These are phyloP conservation scores for Fusarium anthophilum DNA, from an alignment of 2,329 filamentous ascomycete species.

Conservation along the genomic window DNA sequence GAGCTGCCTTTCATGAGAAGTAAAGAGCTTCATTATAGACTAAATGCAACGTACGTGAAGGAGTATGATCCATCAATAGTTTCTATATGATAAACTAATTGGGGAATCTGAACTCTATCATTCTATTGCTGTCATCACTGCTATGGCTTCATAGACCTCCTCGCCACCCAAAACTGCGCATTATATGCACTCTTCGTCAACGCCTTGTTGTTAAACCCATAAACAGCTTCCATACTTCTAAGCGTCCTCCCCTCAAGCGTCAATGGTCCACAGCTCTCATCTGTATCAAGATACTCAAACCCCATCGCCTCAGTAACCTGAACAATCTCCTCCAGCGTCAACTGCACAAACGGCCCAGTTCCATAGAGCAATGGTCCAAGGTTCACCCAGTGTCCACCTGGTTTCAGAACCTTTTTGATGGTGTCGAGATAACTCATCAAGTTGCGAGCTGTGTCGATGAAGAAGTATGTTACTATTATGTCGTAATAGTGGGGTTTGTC, in stretches of 20 bases:
- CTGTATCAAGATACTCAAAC: constrained; percentile 59
- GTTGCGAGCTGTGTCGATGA: constrained; percentile 69
- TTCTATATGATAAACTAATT: accelerated
- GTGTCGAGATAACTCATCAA: constrained; percentile 64
- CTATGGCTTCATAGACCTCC: constrained; percentile 22
- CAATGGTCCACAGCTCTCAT: constrained; percentile 51
- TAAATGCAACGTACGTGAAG: background rate
- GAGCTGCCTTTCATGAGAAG: background rate
- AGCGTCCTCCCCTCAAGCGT: constrained; percentile 55
- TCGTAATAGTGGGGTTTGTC: constrained; percentile 52
- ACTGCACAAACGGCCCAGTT: constrained; percentile 62
- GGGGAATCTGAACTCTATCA: accelerated
- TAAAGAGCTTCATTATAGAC: background rate
- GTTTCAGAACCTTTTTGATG: constrained; percentile 57
- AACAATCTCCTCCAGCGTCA: constrained; percentile 64
- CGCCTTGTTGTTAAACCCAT: constrained; percentile 61
- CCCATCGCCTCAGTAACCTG: constrained; percentile 58
- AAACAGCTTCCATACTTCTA: constrained; percentile 58
- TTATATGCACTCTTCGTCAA: constrained; percentile 63
- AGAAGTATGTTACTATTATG: constrained; percentile 65
- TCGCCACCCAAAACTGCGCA: constrained; percentile 64
- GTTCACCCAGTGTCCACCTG: constrained; percentile 64
- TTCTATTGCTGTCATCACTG: background rate
- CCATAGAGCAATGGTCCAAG: constrained; percentile 66
- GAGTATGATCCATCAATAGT: no score